Conservation (phyloP, 2,329 filamentous ascomycete genomes). For the Hymenoscyphus occultus region DNA sequence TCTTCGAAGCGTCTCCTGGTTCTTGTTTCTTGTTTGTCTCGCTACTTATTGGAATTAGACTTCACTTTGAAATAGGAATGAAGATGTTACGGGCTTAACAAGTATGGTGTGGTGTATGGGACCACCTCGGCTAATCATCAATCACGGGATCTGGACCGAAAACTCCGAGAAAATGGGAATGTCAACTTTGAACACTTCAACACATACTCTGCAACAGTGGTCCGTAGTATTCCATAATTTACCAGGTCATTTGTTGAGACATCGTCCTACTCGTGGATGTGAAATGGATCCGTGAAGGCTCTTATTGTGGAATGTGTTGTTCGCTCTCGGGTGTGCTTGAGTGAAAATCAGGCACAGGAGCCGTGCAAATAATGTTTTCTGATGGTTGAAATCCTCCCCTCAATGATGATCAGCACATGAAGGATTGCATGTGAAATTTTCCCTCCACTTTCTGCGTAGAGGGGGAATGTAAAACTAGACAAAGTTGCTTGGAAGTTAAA, state of each 20-base stretch:
- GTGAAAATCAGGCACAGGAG: not conserved
- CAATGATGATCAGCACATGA: not conserved
- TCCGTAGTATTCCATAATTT: not conserved
- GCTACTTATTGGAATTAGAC: no score
- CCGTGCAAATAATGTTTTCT: not conserved
- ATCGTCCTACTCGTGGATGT: not conserved
- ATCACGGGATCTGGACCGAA: not conserved
- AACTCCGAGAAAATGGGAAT: not conserved
- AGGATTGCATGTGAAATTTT: not conserved
- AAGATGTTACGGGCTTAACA: not conserved
- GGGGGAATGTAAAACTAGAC: no score
- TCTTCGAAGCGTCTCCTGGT: no score
- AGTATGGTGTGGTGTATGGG: not conserved
- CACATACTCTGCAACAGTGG: not conserved
- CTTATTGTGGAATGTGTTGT: not conserved
- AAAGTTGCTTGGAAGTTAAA: no score
- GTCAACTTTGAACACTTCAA: constrained; percentile 1
- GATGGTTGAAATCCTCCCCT: not conserved
- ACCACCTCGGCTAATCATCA: not conserved
- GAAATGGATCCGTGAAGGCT: not conserved
- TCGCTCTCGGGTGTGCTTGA: not conserved
- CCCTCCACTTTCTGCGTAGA: no score
- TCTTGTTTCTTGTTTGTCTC: no score
- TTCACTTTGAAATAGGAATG: no score
- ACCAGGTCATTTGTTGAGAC: not conserved